Base-by-base conservation (phyloP, 1,284 basidiomycete species). In the Naganishia sp. region DNA sequence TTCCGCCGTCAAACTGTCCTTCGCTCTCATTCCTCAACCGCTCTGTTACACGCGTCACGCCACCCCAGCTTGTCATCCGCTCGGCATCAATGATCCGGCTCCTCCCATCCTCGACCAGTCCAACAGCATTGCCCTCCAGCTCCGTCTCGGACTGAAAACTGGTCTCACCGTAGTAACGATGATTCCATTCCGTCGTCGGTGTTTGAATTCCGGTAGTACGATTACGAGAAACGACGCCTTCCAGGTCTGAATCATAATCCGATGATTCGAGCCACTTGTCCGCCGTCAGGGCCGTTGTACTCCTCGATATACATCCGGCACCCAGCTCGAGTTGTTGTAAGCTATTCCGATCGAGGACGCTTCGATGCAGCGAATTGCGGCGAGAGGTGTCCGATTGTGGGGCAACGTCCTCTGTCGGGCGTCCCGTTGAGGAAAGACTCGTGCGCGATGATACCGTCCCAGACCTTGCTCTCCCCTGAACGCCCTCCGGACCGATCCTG, bases 41-140 rank as follows among this genome's bases (percentile, higher is more conserved):
- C 32, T 72, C 69, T 11, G 66, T 71, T 61, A 80, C 57, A 9
- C 68, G 71, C 2, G 68, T 69, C 10, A 76, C 28, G 0, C 77
- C 76, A 23, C 77, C 77, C 71, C 79, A 72, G n/a, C 70, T 70
- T 32, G 76, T 71, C 17, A 81, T 58, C 54, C 69, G 71, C 28
- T 70, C 71, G 42, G 67, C 67, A 56, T 78, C 71, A 41, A 81
- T 66, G 9, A 58, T 53, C 49, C 50, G 50, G 31, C 64, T 66
- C 55, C 32, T 58, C 3, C 64, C 64, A 32, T 66, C 64, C 18
- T 66, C 64, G 11, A 60, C 49, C 35, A 66, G 46, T 18, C 50
- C 64, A 42, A 66, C 31, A 11, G 64, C 64, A 39, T 60, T 32
- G 18, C 55, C 52, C 49, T 60, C 39, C 62, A 32, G 41, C 11